Evolutionary conservation across 2,329 filamentous ascomycete species (phyloP), one percentile per base, ranked within the genome.

Genomic region (Diplodia corticola): DNA sequence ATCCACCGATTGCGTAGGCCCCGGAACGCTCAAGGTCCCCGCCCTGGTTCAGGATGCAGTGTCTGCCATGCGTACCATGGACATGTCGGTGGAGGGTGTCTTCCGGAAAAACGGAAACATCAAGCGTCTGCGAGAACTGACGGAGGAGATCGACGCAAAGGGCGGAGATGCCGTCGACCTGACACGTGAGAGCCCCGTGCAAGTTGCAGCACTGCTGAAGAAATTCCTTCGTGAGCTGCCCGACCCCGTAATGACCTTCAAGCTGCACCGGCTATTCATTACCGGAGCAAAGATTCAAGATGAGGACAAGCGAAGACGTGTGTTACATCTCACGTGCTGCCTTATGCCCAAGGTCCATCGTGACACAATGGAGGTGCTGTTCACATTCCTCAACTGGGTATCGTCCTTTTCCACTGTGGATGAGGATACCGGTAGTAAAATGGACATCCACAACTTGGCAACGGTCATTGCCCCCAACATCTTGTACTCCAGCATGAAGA

Each of bases 21-120:
- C 95, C 12, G 94, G 93, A 20, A 90, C 92, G 15, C 84, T 99
- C 66, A 90, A 92, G 63, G 92, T 99, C 49, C 95, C 95, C 2
- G 91, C 92, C n/a, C 84, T 99, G 63, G 86, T 99, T n/a, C 94
- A 98, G 73, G 94, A 97, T 75, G 89, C 94, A 57, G 90, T 99
- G 44, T 91, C 91, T 4, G 93, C 93, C 13, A 97, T 99, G 92
- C 89, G 93, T 72, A 95, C 94, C 79, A 98, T 99, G 92, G 95
- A 99, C 77, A 93, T 99, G 82, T 98, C 94, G 1, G 92, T 99
- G 1, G 95, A 99, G 78, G 95, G 95, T 73, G 93, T 99, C 24
- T 99, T 99, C 86, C 89, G 95, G 72, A 99, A 99, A 85, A 99
- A 98, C 73, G 95, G 95, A 72, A 99, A 98, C 78, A 97, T 99